These are phyloP conservation scores for Dalbergia cultrata DNA, from an alignment of 306 rosid species.

Conservation along the genomic window DNA sequence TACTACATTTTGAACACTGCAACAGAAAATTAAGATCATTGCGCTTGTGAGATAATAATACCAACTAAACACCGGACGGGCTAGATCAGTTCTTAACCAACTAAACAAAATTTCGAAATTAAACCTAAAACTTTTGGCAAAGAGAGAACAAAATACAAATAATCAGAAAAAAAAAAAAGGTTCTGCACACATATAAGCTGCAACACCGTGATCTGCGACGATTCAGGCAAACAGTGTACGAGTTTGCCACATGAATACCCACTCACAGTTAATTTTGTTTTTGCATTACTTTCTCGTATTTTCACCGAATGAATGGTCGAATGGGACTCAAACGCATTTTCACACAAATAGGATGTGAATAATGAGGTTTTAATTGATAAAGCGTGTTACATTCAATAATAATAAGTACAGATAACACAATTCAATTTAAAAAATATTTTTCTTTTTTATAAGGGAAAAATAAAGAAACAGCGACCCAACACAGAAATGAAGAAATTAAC, in stretches of 20 bases:
- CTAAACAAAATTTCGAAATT: background rate
- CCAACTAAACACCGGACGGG: background rate
- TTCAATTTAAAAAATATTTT: background rate
- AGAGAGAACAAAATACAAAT: constrained; percentile 6
- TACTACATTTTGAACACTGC: background rate
- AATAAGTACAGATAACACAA: too few species aligned
- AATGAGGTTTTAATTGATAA: too few species aligned
- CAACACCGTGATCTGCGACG: constrained; percentile 44
- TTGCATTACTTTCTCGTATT: constrained; percentile 35
- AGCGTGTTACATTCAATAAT: too few species aligned
- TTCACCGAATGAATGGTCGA: background rate
- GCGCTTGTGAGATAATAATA: background rate
- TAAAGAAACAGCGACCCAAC: constrained; percentile 42
- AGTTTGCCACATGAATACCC: constrained; percentile 55
- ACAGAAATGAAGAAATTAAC: constrained; percentile 45
- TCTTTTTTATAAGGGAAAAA: background rate
- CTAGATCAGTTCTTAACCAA: background rate
- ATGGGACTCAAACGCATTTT: constrained; percentile 2
- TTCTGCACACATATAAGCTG: constrained; percentile 54
- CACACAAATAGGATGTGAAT: too few species aligned
- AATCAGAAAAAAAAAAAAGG: constrained; percentile 49
- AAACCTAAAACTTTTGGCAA: background rate
- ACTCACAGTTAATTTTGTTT: constrained; percentile 38
- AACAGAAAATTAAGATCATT: constrained; percentile 1
- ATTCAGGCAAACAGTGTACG: constrained; percentile 46